Conservation (phyloP, 2,329 filamentous ascomycete genomes). For the Cadophora malorum region DNA sequence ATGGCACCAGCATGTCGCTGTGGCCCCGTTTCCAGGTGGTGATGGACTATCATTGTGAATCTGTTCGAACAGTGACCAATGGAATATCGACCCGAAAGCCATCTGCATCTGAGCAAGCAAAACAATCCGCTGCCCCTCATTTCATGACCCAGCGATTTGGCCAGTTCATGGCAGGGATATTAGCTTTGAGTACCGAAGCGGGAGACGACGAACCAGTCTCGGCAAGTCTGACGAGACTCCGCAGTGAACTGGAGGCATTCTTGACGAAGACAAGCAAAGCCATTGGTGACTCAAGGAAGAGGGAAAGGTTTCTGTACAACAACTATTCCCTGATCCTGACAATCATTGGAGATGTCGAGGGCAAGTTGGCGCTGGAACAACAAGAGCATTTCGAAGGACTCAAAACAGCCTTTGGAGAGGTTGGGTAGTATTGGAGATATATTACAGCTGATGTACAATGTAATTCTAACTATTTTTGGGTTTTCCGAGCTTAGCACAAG, state of each 20-base stretch:
- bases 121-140: slow-evolving; percentile 82
- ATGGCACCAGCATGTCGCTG: slow-evolving; percentile 92
- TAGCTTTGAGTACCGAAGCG: slow-evolving; percentile 84
- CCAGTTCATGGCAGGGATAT: slow-evolving; percentile 85
- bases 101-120: slow-evolving; percentile 59
- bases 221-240: slow-evolving; percentile 77
- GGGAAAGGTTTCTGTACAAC: slow-evolving; percentile 89
- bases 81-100: slow-evolving; percentile 53
- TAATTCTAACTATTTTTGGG: slow-evolving; percentile 1
- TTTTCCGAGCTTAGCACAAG: background rate
- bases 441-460: slow-evolving; percentile 15
- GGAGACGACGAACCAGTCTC: slow-evolving; percentile 94
- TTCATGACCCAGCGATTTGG: slow-evolving; percentile 94
- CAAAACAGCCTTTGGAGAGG: slow-evolving; percentile 63
- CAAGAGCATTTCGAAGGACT: slow-evolving; percentile 75
- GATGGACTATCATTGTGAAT: slow-evolving; percentile 93
- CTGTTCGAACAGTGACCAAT: slow-evolving; percentile 69
- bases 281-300: slow-evolving; percentile 80
- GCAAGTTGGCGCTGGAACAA: slow-evolving; percentile 77
- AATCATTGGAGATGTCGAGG: slow-evolving; percentile 80
- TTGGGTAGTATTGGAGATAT: slow-evolving; percentile 20
- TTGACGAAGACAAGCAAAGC: slow-evolving; percentile 77
- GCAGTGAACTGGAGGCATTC: slow-evolving; percentile 84
- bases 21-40: slow-evolving; percentile 96
- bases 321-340: slow-evolving; percentile 96